These are phyloP conservation scores for Bjerkandera adusta DNA, from an alignment of 1,284 basidiomycete species.

Conservation along the genomic window DNA sequence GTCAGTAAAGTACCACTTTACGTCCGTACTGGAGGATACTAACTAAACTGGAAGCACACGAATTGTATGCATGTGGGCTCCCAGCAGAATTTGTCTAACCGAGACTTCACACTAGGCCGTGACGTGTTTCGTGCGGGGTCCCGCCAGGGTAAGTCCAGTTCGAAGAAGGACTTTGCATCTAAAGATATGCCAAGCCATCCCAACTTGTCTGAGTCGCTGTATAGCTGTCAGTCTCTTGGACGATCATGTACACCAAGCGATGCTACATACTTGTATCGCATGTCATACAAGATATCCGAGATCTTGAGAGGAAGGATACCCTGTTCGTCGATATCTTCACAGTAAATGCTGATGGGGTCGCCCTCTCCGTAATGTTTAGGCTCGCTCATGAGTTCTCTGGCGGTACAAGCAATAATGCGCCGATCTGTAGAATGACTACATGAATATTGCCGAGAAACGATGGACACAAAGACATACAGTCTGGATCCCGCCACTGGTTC, in stretches of 20 bases:
- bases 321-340: background rate
- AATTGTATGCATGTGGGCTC: no score
- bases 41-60: no score
- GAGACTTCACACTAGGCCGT: no score
- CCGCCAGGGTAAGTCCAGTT: no score
- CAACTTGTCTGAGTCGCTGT: background rate
- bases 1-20: no score
- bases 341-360: background rate
- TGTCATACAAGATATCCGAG: background rate
- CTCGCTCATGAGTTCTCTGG: background rate
- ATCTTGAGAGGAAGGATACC: background rate
- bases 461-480: conserved; percentile 32
- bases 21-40: no score
- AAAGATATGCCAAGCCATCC: background rate
- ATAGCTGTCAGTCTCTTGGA: background rate
- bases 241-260: background rate
- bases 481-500: conserved; percentile 36
- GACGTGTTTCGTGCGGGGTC: no score
- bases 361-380: background rate
- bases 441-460: background rate
- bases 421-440: background rate
- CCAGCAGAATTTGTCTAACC: no score
- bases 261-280: background rate
- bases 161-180: conserved; percentile 1
- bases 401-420: background rate